Conservation (phyloP, 2,329 filamentous ascomycete species). For the Graphilbum sp. region DNA sequence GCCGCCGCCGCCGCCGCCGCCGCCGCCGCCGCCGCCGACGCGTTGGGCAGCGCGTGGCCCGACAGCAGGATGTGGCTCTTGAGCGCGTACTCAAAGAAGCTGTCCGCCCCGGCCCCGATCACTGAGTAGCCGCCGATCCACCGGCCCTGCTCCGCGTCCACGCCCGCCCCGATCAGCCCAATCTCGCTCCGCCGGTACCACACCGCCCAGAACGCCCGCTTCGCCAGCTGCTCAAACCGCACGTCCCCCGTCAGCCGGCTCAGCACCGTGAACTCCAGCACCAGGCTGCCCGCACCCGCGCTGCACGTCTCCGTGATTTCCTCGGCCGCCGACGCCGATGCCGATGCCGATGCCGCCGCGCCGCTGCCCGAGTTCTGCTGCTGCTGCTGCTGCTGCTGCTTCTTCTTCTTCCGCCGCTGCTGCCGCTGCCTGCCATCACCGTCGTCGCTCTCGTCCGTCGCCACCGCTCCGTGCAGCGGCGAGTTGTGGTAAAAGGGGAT, state of each 20-base stretch:
- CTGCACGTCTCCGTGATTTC: constrained; percentile 96
- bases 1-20: constrained; percentile 14
- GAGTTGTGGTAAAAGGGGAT: constrained; percentile 82
- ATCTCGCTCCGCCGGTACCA: constrained; percentile 77
- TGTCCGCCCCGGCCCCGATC: constrained; percentile 91
- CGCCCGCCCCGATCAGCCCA: constrained; percentile 75
- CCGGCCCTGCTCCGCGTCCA: constrained; percentile 71
- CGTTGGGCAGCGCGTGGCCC: constrained; percentile 45
- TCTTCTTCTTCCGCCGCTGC: too few relatives aligned
- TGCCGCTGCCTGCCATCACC: too few relatives aligned
- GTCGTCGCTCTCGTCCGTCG: too few relatives aligned
- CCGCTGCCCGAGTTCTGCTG: too few relatives aligned
- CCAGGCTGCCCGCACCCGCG: constrained; percentile 86
- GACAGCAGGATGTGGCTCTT: constrained; percentile 88
- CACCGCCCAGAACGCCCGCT: constrained; percentile 93
- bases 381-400: too few relatives aligned
- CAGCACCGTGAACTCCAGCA: constrained; percentile 82
- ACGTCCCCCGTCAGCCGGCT: constrained; percentile 74
- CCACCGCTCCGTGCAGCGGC: constrained; percentile 47
- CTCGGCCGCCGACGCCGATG: too few relatives aligned
- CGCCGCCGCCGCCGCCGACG: constrained; percentile 14
- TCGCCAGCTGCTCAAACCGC: constrained; percentile 79
- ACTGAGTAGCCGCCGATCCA: constrained; percentile 87
- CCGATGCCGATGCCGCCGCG: too few relatives aligned
- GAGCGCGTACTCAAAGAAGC: constrained; percentile 95